Base-by-base conservation (phyloP, 2,329 filamentous ascomycete species). In the Sphaerostilbella broomeana region DNA sequence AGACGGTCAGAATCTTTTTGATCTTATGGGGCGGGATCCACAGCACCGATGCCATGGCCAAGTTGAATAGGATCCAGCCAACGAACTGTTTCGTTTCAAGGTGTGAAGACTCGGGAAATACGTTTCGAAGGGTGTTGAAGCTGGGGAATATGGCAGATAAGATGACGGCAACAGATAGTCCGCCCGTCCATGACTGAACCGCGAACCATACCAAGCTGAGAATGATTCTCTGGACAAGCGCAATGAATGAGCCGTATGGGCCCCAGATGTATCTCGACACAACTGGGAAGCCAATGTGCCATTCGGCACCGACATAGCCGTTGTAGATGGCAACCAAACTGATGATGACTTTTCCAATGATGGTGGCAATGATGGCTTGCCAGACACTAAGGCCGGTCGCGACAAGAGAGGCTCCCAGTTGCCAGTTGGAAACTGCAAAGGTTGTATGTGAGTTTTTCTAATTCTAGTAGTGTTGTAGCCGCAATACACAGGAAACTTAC, bases 331-430 rank as follows among this genome's bases (percentile, higher is more conserved):
- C 27, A 15, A 40, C 43, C 11, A 49, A 50, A 9, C 37, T 52
- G 12, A 45, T 44, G 25, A 56, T 49, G 38, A 56, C 47, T 2
- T 53, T 53, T 0, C 49, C 49, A 38, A 56, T 51, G 27, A 30
- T 30, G 4, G 27, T 30, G 16, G 27, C 27, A n/a, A 30, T 9
- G n/a, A 73, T 68, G 17, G 68, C 52, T 43, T 71, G 68, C 8
- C 59, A 52, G 2, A 70, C 67, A 0, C 67, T 70, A n/a, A 71
- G 55, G 2, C 68, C 68, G 44, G 67, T 60, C 2, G 65, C 65
- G 22, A 72, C 27, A 17, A 30, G 27, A 13, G 27, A 30, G 8
- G 27, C 27, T 13, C 27, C 27, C 8, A 30, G 27, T 13, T 30
- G 27, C 27, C 27, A 30, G 4, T 30, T 30, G 8, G 27, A 30